phyloP scores from a whole-genome alignment of 257 asterid species.

The Nicotiana benthamiana region DNA sequence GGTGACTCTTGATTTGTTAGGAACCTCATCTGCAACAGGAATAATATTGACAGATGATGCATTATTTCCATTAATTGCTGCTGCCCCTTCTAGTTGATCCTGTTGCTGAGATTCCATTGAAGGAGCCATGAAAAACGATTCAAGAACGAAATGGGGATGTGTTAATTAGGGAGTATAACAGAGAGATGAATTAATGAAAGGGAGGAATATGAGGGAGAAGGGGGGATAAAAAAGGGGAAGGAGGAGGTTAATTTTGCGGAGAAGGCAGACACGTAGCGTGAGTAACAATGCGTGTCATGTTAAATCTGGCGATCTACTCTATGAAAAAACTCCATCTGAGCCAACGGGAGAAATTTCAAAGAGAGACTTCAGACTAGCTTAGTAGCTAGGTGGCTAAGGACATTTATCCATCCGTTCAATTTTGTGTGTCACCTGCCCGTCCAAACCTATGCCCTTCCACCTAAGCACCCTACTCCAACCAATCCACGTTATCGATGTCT shows the following conservation, averaged over 20 bases:
- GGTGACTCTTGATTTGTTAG: conserved; percentile 49
- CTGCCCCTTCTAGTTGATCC: too few species aligned
- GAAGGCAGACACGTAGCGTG: conserved; percentile 9
- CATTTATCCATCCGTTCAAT: not conserved
- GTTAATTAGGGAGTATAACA: too few species aligned
- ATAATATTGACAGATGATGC: not conserved
- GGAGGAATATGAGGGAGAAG: not conserved
- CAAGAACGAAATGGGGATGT: not conserved
- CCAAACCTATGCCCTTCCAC: too few species aligned
- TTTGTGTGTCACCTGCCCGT: too few species aligned
- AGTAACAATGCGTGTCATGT: conserved; percentile 9
- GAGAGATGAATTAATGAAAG: not conserved
- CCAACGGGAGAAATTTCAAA: not conserved
- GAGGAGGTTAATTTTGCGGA: not conserved
- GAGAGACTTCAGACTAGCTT: not conserved
- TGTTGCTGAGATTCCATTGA: conserved; percentile 17
- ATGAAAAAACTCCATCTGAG: not conserved
- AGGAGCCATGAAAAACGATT: conserved; percentile 26
- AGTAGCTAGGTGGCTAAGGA: not conserved
- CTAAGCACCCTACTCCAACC: too few species aligned
- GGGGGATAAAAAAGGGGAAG: not conserved
- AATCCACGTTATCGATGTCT: too few species aligned
- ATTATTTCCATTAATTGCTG: not conserved
- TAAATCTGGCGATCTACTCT: conserved; percentile 8
- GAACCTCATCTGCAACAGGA: conserved; percentile 7